These are phyloP conservation scores for Astrocystis sublimbata DNA, from an alignment of 495 filamentous ascomycete genomes.

Conservation along the genomic window DNA sequence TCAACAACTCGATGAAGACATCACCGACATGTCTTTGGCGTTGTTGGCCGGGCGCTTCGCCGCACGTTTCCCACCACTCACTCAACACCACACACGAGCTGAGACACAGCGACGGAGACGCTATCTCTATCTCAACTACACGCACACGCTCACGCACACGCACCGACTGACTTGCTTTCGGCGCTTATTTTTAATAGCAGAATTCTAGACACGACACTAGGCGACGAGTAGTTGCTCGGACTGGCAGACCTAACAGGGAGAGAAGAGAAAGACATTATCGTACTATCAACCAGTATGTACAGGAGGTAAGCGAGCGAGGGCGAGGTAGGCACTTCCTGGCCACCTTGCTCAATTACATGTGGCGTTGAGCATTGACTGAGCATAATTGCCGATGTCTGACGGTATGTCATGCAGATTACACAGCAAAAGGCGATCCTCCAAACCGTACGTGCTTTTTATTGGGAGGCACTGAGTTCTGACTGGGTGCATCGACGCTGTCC, in stretches of 20 bases:
- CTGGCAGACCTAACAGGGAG: background rate
- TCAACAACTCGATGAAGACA: background rate
- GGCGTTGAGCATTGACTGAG: too few species aligned
- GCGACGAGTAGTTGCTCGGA: background rate
- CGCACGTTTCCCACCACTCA: background rate
- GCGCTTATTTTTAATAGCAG: background rate
- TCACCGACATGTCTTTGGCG: background rate
- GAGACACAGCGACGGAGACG: background rate
- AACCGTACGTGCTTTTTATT: too few species aligned
- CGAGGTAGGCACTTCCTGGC: background rate
- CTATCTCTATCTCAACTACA: conserved; percentile 2
- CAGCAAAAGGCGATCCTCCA: conserved; percentile 4
- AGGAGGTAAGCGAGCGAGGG: too few species aligned
- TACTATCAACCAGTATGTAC: too few species aligned
- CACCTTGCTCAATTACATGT: background rate
- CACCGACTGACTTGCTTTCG: background rate
- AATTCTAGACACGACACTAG: background rate
- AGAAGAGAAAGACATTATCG: too few species aligned
- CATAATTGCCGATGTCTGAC: too few species aligned
- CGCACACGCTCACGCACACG: background rate
- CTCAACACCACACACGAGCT: background rate
- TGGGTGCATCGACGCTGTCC: too few species aligned
- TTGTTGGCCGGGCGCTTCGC: conserved; percentile 1
- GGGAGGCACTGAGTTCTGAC: background rate
- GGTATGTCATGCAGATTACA: background rate